Evolutionary conservation across 768 basidiomycete genomes (phyloP).

Genomic region (Xerocomellus amylosporus): DNA sequence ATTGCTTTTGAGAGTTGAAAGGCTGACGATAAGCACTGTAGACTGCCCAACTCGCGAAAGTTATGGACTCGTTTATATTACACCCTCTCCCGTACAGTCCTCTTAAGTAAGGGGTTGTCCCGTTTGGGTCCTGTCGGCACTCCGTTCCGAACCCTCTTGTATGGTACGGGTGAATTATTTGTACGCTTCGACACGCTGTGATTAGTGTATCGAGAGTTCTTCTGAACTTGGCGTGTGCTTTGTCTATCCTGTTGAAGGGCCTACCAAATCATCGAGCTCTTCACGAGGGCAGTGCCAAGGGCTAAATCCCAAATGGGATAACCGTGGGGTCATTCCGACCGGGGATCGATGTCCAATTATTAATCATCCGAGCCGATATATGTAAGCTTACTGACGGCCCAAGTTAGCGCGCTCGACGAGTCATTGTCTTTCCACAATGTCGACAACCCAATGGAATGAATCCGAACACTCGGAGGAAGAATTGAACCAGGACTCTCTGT

Average conservation of each 20-base stretch:
- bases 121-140: neutral
- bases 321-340: conserved; percentile 19
- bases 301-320: conserved; percentile 7
- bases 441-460: conserved; percentile 46
- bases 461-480: conserved; percentile 64
- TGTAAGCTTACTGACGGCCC: neutral
- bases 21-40: conserved; percentile 31
- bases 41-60: conserved; percentile 84
- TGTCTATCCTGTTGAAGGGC: neutral
- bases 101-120: conserved; percentile 53
- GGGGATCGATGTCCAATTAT: conserved; percentile 5
- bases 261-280: neutral
- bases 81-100: conserved; percentile 80
- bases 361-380: conserved; percentile 4
- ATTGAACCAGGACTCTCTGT: conserved; percentile 37
- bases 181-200: neutral
- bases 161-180: neutral
- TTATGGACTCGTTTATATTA: conserved; percentile 87
- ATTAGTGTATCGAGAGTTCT: neutral
- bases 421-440: conserved; percentile 21
- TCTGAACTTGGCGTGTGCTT: neutral
- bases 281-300: neutral
- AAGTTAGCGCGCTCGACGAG: neutral
- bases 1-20: conserved; percentile 13
- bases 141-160: neutral